Evolutionary conservation across 805 yeast species (phyloP).

Genomic region (Candida railenensis): DNA sequence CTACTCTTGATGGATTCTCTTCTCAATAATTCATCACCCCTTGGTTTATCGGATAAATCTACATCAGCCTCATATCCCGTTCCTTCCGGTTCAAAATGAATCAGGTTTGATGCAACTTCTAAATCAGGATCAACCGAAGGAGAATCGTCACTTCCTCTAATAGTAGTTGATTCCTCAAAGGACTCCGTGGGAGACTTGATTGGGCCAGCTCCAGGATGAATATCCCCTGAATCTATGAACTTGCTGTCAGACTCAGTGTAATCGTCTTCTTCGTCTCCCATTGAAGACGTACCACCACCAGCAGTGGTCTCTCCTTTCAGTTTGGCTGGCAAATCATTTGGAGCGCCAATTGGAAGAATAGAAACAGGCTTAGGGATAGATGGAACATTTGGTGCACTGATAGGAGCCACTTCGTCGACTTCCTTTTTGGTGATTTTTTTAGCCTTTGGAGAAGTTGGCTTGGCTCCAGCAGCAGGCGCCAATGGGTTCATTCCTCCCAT

Average conservation of each 20-base stretch:
- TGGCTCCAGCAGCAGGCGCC: constrained; percentile 8
- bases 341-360: constrained; percentile 51
- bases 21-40: constrained; percentile 6
- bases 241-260: constrained; percentile 17
- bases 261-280: constrained; percentile 24
- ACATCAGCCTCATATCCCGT: constrained; percentile 77
- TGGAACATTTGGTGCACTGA: constrained; percentile 9
- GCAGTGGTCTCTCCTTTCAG: constrained; percentile 7
- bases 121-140: constrained; percentile 10
- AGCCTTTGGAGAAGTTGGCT: constrained; percentile 9
- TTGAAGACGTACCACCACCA: constrained; percentile 10
- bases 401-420: constrained; percentile 17
- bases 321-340: constrained; percentile 23
- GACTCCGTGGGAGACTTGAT: background rate
- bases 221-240: constrained; percentile 2
- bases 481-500: constrained; percentile 51
- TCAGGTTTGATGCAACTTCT: constrained; percentile 7
- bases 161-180: background rate
- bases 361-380: constrained; percentile 38
- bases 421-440: constrained; percentile 19
- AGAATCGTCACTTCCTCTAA: constrained; percentile 6
- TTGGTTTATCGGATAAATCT: constrained; percentile 32
- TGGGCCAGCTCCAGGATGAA: background rate
- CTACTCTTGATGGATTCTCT: background rate
- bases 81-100: constrained; percentile 21